phyloP scores from a whole-genome alignment of 1,284 basidiomycete species.

The Neolentinus lepideus region DNA sequence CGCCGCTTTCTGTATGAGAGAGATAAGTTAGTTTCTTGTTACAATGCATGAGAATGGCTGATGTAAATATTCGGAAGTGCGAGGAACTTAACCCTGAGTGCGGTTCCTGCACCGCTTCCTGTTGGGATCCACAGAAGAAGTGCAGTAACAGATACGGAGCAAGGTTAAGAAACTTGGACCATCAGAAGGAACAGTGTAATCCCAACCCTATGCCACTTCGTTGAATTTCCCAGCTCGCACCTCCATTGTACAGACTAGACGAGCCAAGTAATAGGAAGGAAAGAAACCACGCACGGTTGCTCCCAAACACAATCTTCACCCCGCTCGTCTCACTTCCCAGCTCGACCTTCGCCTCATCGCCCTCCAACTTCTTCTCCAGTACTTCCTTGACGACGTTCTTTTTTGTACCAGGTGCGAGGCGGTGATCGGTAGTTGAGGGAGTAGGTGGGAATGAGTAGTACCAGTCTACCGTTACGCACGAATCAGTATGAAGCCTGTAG shows the following conservation, averaged over 20 bases:
- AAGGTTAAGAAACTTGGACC: neutral
- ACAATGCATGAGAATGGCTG: neutral
- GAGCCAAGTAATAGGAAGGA: too few relatives aligned
- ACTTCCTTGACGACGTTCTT: constrained; percentile 44
- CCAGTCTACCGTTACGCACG: constrained; percentile 39
- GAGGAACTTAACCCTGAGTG: neutral
- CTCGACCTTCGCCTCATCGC: constrained; percentile 34
- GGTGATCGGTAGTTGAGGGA: constrained; percentile 31
- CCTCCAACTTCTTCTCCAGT: constrained; percentile 27
- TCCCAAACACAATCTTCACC: constrained; percentile 51
- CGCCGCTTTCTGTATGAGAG: constrained; percentile 49
- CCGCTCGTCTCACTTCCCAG: constrained; percentile 53
- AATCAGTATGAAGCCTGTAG: too few relatives aligned
- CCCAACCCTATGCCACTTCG: neutral
- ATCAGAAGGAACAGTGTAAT: neutral
- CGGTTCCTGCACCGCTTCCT: neutral
- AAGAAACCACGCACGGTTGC: constrained; percentile 51
- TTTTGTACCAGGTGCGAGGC: constrained; percentile 22
- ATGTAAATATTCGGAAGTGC: too few relatives aligned
- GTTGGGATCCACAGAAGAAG: neutral
- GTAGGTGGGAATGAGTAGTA: constrained; percentile 51
- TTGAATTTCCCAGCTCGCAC: neutral
- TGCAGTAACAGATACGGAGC: neutral
- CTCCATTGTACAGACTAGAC: neutral
- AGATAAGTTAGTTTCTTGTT: constrained; percentile 2